These are phyloP conservation scores for Linanthus parryae DNA, from an alignment of 148 eudicot genomes.

Conservation along the genomic window DNA sequence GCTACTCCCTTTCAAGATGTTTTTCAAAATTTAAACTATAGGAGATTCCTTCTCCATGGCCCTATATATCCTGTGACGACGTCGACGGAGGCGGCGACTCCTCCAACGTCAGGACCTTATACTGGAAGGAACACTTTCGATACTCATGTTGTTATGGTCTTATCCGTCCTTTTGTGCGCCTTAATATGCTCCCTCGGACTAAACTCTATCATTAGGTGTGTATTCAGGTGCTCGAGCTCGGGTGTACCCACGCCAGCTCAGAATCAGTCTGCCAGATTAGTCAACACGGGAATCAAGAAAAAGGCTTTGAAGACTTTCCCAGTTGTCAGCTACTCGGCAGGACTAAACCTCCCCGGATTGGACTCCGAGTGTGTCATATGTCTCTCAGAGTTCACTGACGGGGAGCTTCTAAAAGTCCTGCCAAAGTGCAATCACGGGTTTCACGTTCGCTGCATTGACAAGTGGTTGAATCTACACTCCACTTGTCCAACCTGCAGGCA, in stretches of 20 bases:
- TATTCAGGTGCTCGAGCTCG: slow-evolving; percentile 55
- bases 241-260: slow-evolving; percentile 19
- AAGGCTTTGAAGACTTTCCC: slow-evolving; percentile 71
- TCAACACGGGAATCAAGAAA: slow-evolving; percentile 62
- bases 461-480: slow-evolving; percentile 72
- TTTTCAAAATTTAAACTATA: slow-evolving; percentile 1
- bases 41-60: slow-evolving; percentile 10
- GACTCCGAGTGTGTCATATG: slow-evolving; percentile 66
- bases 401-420: slow-evolving; percentile 44
- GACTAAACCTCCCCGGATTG: slow-evolving; percentile 40
- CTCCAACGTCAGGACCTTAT: neutral
- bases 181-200: slow-evolving; percentile 75
- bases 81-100: neutral
- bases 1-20: neutral
- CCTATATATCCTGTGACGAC: slow-evolving; percentile 1
- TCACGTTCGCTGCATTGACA: slow-evolving; percentile 68
- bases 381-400: slow-evolving; percentile 45
- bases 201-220: slow-evolving; percentile 68
- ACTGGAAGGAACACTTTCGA: slow-evolving; percentile 32
- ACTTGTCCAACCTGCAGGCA: slow-evolving; percentile 86
- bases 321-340: slow-evolving; percentile 37
- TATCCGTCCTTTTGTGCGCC: slow-evolving; percentile 82
- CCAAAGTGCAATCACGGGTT: slow-evolving; percentile 89
- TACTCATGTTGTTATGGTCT: slow-evolving; percentile 78
- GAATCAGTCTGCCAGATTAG: slow-evolving; percentile 23